A percentile compares a stretch with the other conserved stretches of the same genome.
Conservation (phyloP, 2,329 filamentous ascomycete genomes). For the Colletotrichum sp. region DNA sequence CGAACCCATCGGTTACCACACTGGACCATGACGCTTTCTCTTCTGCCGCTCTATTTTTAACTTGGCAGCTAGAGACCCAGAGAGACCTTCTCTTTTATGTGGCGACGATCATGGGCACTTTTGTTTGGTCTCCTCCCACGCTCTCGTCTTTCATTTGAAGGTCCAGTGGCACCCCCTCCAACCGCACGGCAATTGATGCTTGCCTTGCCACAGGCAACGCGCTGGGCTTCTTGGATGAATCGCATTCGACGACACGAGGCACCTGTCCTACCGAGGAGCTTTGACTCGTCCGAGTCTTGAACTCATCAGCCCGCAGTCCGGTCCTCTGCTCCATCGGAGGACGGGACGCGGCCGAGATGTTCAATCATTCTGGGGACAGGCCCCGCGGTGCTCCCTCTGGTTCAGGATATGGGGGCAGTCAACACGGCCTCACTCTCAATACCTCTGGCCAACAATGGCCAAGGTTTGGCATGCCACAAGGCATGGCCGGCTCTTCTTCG, state of each 20-base stretch:
- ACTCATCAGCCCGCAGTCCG: slow-evolving; percentile 38
- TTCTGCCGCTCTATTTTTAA: slow-evolving; percentile 24
- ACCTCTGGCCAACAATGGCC: slow-evolving; percentile 37
- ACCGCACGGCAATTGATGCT: slow-evolving; percentile 24
- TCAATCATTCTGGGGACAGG: slow-evolving; percentile 37
- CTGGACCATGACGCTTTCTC: slow-evolving; percentile 22
- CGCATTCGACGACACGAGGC: slow-evolving; percentile 21
- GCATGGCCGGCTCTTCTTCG: slow-evolving; percentile 30
- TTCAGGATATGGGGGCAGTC: slow-evolving; percentile 21
- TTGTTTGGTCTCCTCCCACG: slow-evolving; percentile 34
- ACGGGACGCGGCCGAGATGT: slow-evolving; percentile 40
- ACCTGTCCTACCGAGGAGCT: slow-evolving; percentile 39
- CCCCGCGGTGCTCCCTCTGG: slow-evolving; percentile 31
- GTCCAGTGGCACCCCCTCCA: slow-evolving; percentile 22
- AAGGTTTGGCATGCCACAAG: slow-evolving; percentile 34
- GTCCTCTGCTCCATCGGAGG: slow-evolving; percentile 32
- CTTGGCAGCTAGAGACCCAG: slow-evolving; percentile 7
- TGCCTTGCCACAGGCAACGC: slow-evolving; percentile 33
- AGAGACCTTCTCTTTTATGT: slow-evolving; percentile 27
- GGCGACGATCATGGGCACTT: slow-evolving; percentile 40
- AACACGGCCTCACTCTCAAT: slow-evolving; percentile 26
- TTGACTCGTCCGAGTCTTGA: slow-evolving; percentile 42
- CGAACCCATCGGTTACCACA: slow-evolving; percentile 12
- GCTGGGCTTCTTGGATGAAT: slow-evolving; percentile 22
- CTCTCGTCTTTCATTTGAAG: slow-evolving; percentile 36